These are phyloP conservation scores for Chalciporus piperatus DNA, from an alignment of 768 basidiomycete species.

Conservation along the genomic window DNA sequence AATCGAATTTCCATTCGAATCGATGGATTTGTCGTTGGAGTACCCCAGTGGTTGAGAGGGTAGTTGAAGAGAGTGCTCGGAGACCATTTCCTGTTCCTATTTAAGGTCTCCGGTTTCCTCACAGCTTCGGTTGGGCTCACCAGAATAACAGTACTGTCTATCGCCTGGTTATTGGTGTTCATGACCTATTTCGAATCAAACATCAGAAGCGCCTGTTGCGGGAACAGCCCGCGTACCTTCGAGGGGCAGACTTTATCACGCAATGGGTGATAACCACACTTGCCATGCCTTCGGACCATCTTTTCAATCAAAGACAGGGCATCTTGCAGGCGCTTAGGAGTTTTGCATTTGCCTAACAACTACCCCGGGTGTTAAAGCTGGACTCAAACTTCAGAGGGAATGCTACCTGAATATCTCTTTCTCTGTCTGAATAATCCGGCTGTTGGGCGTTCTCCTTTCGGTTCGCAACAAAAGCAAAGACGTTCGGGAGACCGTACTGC, in stretches of 20 bases:
- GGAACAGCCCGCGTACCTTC: conserved; percentile 47
- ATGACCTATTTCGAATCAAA: conserved; percentile 34
- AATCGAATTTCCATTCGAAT: conserved; percentile 50
- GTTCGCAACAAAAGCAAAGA: conserved; percentile 41
- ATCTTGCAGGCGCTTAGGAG: conserved; percentile 68
- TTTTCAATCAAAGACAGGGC: conserved; percentile 54
- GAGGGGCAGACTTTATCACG: conserved; percentile 69
- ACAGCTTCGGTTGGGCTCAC: conserved; percentile 34
- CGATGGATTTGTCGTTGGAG: conserved; percentile 44
- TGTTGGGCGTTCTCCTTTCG: conserved; percentile 33
- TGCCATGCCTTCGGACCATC: conserved; percentile 63
- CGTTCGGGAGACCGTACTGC: conserved; percentile 65
- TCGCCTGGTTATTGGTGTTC: conserved; percentile 34
- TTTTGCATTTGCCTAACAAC: conserved; percentile 53
- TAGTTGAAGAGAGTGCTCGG: conserved; percentile 58
- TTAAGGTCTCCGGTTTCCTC: not conserved
- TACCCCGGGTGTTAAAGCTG: conserved; percentile 7
- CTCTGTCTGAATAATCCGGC: conserved; percentile 58
- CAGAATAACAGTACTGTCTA: conserved; percentile 66
- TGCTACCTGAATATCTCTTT: conserved; percentile 65
- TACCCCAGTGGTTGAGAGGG: conserved; percentile 48
- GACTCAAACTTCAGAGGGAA: not conserved
- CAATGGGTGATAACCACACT: conserved; percentile 67
- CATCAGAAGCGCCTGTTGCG: not conserved
- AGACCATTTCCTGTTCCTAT: conserved; percentile 64